Conservation (phyloP, 352 stramenopile genomes). For the Pythium coloratum region DNA sequence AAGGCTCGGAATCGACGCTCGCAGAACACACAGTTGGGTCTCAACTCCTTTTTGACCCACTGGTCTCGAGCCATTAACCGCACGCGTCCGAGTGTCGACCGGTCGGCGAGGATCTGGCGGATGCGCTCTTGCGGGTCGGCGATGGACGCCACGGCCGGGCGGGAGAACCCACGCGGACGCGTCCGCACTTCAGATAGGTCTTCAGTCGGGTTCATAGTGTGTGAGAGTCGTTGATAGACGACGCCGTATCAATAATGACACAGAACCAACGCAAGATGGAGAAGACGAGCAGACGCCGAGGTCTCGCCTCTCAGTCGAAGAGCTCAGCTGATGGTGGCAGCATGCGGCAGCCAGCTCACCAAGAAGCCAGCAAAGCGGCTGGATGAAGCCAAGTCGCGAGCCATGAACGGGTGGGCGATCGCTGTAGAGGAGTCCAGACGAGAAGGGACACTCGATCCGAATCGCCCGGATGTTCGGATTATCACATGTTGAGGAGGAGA, state of each 20-base stretch:
- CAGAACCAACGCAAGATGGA: neutral
- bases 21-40: constrained; percentile 78
- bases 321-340: neutral
- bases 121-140: constrained; percentile 56
- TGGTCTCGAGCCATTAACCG: constrained; percentile 60
- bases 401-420: neutral
- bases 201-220: neutral
- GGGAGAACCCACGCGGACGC: constrained; percentile 53
- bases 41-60: constrained; percentile 73
- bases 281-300: neutral
- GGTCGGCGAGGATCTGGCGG: constrained; percentile 58
- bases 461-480: no score
- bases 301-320: no score
- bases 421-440: neutral
- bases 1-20: constrained; percentile 76
- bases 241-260: neutral
- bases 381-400: neutral
- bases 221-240: neutral
- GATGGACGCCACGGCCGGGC: constrained; percentile 27
- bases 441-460: neutral
- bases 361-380: neutral
- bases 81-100: constrained; percentile 44
- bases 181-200: neutral
- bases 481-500: neutral
- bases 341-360: neutral